phyloP scores from a whole-genome alignment of 2,329 filamentous ascomycete species.

The Hypoxylon sp. region DNA sequence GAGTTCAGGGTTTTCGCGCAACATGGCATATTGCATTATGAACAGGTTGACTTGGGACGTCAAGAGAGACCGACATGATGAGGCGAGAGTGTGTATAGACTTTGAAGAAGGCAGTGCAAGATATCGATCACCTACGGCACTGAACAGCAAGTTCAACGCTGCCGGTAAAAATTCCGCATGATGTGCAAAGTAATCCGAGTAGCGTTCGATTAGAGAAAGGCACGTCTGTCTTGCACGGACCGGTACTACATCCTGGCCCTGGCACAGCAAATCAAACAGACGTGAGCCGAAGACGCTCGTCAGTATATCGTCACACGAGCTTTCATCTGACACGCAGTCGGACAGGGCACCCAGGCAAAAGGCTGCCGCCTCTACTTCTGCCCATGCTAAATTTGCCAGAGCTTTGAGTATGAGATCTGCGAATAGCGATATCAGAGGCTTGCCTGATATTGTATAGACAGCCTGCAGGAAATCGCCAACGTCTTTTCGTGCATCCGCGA shows the following conservation, averaged over 20 bases:
- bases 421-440: slow-evolving; percentile 67
- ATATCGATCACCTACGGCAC: slow-evolving; percentile 70
- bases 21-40: slow-evolving; percentile 75
- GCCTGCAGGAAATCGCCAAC: slow-evolving; percentile 82
- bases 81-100: slow-evolving; percentile 80
- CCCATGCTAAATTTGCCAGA: slow-evolving; percentile 63
- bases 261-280: slow-evolving; percentile 66
- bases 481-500: slow-evolving; percentile 80
- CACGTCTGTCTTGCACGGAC: slow-evolving; percentile 74
- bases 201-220: slow-evolving; percentile 76
- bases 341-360: slow-evolving; percentile 75
- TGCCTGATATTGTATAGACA: slow-evolving; percentile 71
- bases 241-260: slow-evolving; percentile 66
- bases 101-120: slow-evolving; percentile 77
- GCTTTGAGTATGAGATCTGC: slow-evolving; percentile 65
- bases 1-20: slow-evolving; percentile 68
- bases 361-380: slow-evolving; percentile 69
- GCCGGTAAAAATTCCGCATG: slow-evolving; percentile 74
- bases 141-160: slow-evolving; percentile 80
- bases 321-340: slow-evolving; percentile 71
- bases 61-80: slow-evolving; percentile 77
- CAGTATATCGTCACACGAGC: slow-evolving; percentile 69
- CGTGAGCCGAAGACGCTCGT: slow-evolving; percentile 70
- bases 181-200: slow-evolving; percentile 80
- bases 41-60: slow-evolving; percentile 75